Evolutionary conservation across 805 yeast species (phyloP).

Genomic region (Ogataea glucozyma): DNA sequence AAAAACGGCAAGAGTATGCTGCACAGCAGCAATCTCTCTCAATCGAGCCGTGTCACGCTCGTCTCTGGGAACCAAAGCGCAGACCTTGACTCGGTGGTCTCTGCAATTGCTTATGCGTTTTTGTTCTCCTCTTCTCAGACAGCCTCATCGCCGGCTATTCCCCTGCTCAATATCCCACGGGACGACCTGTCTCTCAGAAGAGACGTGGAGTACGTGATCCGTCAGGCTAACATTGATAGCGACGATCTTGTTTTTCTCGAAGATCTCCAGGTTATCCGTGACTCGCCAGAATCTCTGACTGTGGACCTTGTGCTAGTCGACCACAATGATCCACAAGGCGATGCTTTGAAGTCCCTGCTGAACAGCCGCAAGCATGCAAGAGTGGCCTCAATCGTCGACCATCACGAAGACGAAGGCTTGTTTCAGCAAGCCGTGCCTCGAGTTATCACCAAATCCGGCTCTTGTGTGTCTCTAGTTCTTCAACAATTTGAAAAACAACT

Average conservation of each 20-base stretch:
- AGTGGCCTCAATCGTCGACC: conserved; percentile 75
- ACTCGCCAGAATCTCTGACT: conserved; percentile 11
- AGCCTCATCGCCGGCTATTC: conserved; percentile 46
- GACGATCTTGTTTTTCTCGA: conserved; percentile 63
- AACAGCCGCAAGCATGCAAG: conserved; percentile 24
- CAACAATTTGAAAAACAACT: conserved; percentile 39
- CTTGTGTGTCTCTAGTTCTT: conserved; percentile 77
- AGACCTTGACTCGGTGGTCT: conserved; percentile 83
- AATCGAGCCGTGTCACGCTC: conserved; percentile 28
- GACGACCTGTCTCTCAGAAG: conserved; percentile 67
- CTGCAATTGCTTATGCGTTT: conserved; percentile 73
- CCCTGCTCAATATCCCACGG: conserved; percentile 71
- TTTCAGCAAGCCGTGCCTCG: conserved; percentile 59
- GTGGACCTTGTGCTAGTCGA: conserved; percentile 70
- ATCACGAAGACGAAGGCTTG: conserved; percentile 72
- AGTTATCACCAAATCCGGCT: conserved; percentile 62
- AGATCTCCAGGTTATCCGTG: conserved; percentile 46
- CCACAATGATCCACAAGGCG: conserved; percentile 70
- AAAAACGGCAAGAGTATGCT: conserved; percentile 1
- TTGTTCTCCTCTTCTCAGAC: conserved; percentile 24
- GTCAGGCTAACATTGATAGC: conserved; percentile 45
- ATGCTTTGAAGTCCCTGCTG: conserved; percentile 34
- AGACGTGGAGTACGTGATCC: conserved; percentile 63
- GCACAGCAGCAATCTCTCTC: conserved; percentile 1
- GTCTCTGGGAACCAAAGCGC: conserved; percentile 87